Evolutionary conservation across 2,329 filamentous ascomycete species (phyloP), one percentile per base, ranked within the genome.

Genomic region (Aspergillus hortae): DNA sequence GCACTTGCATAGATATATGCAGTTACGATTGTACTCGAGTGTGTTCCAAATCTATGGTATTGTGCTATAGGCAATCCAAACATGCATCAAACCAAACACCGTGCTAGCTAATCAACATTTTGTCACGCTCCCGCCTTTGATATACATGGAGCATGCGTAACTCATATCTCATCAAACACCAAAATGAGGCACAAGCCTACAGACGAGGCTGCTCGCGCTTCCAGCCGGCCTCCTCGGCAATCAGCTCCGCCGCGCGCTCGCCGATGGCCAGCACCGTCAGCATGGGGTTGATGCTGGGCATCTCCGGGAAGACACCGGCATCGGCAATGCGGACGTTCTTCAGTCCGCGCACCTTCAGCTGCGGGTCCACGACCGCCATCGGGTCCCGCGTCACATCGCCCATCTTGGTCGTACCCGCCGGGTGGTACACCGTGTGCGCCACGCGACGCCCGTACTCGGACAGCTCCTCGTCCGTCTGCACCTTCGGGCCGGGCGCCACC

Each of bases 381-480:
- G 81, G 74, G 67, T 95, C 89, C 48, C 76, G 81, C 51, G 69
- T 70, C 4, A 88, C 73, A 64, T 92, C 85, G 32, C 90, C 90
- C 90, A 95, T 95, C 79, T 91, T 91, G 50, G 90, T 94, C 15
- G 90, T 95, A 48, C 90, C 90, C 11, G 88, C 87, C 0, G 90
- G 90, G 72, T 95, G 90, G 74, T 95, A 95, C 27, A 95, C 90
- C 1, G 90, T 95, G 72, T 95, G 90, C 4, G 90, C 90, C 4
- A 82, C 90, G 43, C 84, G 82, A 44, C 90, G 82, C 33, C 88
- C 90, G 70, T 95, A 95, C 74, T 91, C 85, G 68, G 81, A 86
- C 7, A 95, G 80, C 51, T 88, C 87, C 71, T 92, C 89, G 66
- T 95, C 90, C 6, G 84, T 86, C 68, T 89, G 83, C 38, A 90